phyloP scores from a whole-genome alignment of 495 filamentous ascomycete species.

The Gamarada debralockiae region DNA sequence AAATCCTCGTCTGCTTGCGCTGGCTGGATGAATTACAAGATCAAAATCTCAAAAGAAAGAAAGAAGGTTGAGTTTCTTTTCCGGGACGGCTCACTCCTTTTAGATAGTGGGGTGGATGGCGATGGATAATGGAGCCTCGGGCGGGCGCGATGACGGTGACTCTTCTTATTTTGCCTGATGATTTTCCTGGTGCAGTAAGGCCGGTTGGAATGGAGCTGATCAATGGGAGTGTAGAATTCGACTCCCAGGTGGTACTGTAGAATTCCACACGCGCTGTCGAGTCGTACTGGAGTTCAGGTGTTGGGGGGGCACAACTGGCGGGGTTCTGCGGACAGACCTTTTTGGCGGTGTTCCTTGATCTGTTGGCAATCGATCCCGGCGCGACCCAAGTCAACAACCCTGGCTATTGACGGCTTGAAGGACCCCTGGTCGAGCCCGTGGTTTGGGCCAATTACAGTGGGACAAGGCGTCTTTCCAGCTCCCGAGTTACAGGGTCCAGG shows the following conservation, averaged over 20 bases:
- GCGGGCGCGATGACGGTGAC: not conserved
- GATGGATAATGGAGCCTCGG: too few species aligned
- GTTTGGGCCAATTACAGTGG: slow-evolving; percentile 1
- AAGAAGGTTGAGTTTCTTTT: too few species aligned
- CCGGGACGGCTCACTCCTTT: too few species aligned
- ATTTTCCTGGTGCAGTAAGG: not conserved
- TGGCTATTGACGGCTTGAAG: not conserved
- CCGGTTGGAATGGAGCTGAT: not conserved
- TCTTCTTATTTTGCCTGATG: not conserved
- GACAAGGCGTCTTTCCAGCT: slow-evolving; percentile 7
- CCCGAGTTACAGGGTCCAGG: slow-evolving; percentile 15
- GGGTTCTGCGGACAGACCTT: not conserved
- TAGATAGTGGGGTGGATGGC: too few species aligned
- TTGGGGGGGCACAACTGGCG: too few species aligned
- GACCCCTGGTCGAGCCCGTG: slow-evolving; percentile 3
- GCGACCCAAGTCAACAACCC: slow-evolving; percentile 3
- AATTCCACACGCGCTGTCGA: slow-evolving; percentile 7
- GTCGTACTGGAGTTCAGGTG: too few species aligned
- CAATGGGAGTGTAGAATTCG: slow-evolving; percentile 5
- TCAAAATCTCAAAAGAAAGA: too few species aligned
- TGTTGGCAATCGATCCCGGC: not conserved
- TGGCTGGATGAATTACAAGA: too few species aligned
- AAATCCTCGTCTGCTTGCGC: too few species aligned
- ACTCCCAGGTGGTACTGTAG: not conserved
- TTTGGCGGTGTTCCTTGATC: not conserved